Evolutionary conservation across 345 rosid genomes (phyloP).

Genomic region (Pelargonium nanum): DNA sequence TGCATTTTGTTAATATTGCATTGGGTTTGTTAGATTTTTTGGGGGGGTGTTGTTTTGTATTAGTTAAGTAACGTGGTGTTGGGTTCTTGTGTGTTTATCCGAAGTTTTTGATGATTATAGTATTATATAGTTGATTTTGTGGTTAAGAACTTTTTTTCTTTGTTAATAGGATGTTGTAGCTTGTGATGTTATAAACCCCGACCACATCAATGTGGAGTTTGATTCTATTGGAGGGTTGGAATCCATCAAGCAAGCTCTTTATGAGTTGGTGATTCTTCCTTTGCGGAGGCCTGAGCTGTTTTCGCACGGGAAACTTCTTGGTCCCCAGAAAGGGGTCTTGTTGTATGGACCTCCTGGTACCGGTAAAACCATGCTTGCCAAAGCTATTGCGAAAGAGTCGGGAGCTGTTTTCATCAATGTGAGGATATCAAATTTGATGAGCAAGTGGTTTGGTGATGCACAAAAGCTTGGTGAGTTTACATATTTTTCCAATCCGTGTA

Average conservation of each 20-base stretch:
- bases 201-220: slow-evolving; percentile 85
- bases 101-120: background rate
- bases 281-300: slow-evolving; percentile 82
- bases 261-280: slow-evolving; percentile 88
- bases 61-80: no score
- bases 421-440: slow-evolving; percentile 77
- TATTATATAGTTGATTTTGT: background rate
- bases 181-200: slow-evolving; percentile 93
- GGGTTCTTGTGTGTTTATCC: no score
- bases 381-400: slow-evolving; percentile 94
- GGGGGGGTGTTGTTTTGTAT: background rate
- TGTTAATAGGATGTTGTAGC: slow-evolving; percentile 80
- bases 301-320: slow-evolving; percentile 82
- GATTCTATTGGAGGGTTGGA: slow-evolving; percentile 85
- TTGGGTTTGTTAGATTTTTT: background rate
- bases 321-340: slow-evolving; percentile 94
- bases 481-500: background rate
- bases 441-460: slow-evolving; percentile 99
- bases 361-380: slow-evolving; percentile 98
- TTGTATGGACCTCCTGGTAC: slow-evolving; percentile 98
- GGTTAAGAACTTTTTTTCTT: background rate
- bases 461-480: slow-evolving; percentile 81
- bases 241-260: slow-evolving; percentile 62
- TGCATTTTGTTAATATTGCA: background rate
- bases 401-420: slow-evolving; percentile 96